A percentile compares a stretch with the other conserved stretches of the same genome.
Evolutionary conservation across 2,329 filamentous ascomycete genomes (phyloP).

Genomic region (Neofusicoccum sp.): DNA sequence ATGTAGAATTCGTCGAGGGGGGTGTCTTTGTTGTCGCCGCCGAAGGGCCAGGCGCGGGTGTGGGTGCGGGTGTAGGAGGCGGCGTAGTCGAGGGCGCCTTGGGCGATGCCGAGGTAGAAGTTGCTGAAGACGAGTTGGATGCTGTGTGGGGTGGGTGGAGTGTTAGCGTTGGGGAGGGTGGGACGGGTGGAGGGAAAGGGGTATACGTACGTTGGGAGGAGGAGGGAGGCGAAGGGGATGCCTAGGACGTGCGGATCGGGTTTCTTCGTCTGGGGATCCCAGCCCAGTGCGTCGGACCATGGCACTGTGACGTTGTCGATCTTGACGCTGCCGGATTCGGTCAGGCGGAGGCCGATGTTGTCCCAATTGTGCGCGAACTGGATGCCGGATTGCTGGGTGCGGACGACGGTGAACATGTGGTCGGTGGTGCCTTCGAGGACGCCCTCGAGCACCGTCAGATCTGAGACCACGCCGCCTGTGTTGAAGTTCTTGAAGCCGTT

Average conservation of each 20-base stretch:
- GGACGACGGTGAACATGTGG: constrained; percentile 63
- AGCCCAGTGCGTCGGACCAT: constrained; percentile 63
- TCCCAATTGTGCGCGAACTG: constrained; percentile 62
- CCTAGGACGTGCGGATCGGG: constrained; percentile 51
- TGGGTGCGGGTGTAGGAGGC: constrained; percentile 55
- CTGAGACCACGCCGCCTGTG: constrained; percentile 65
- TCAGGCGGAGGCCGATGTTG: constrained; percentile 62
- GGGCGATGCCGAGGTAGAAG: constrained; percentile 64
- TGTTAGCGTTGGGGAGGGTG: neutral
- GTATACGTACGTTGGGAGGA: constrained; percentile 52
- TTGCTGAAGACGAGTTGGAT: constrained; percentile 67
- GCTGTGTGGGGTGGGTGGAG: constrained; percentile 26
- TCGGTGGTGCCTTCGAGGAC: constrained; percentile 57
- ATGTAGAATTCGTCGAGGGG: constrained; percentile 65
- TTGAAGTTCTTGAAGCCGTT: constrained; percentile 66
- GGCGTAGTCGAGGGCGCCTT: constrained; percentile 57
- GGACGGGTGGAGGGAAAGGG: neutral
- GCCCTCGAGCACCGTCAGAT: constrained; percentile 65
- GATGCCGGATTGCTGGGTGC: constrained; percentile 58
- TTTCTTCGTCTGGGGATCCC: constrained; percentile 52
- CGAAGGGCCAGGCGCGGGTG: constrained; percentile 64
- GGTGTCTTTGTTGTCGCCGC: constrained; percentile 60
- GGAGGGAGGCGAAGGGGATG: constrained; percentile 56
- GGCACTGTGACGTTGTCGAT: constrained; percentile 58
- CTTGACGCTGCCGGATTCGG: constrained; percentile 62